A percentile compares a stretch with the other conserved stretches of the same genome.
phyloP scores from a whole-genome alignment of 768 basidiomycete species.

The Auricularia heimuer region DNA sequence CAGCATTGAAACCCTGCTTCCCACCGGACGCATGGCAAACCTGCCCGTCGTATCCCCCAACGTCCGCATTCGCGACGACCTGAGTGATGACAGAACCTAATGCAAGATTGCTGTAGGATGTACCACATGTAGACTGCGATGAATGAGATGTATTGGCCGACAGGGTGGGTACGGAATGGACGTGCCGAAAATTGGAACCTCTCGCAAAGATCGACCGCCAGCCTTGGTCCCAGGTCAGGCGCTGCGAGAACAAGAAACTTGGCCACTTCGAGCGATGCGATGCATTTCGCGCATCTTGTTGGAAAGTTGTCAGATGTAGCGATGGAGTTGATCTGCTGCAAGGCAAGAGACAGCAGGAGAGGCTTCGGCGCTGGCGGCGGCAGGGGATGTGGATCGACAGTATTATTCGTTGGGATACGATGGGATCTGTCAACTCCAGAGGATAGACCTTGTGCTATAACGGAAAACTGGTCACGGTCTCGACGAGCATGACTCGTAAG shows the following conservation, averaged over 20 bases:
- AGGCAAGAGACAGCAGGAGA: slow-evolving; percentile 40
- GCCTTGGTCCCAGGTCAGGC: slow-evolving; percentile 47
- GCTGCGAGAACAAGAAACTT: slow-evolving; percentile 60
- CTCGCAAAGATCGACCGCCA: slow-evolving; percentile 53
- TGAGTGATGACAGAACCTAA: slow-evolving; percentile 59
- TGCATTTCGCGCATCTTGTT: slow-evolving; percentile 49
- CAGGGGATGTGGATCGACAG: slow-evolving; percentile 53
- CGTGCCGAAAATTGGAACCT: slow-evolving; percentile 37
- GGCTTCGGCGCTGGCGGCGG: slow-evolving; percentile 44
- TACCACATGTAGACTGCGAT: slow-evolving; percentile 29
- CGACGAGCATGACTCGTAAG: not conserved
- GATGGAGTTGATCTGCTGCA: slow-evolving; percentile 42
- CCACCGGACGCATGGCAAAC: slow-evolving; percentile 20
- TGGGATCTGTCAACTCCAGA: slow-evolving; percentile 49
- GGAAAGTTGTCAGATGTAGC: slow-evolving; percentile 35
- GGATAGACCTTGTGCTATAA: slow-evolving; percentile 49
- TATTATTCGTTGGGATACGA: slow-evolving; percentile 47
- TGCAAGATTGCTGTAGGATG: slow-evolving; percentile 35
- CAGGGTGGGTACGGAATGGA: not conserved
- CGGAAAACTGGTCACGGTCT: slow-evolving; percentile 3
- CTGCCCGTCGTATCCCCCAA: slow-evolving; percentile 66
- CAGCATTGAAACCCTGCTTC: not conserved
- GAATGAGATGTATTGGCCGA: slow-evolving; percentile 4
- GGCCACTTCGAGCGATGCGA: slow-evolving; percentile 47
- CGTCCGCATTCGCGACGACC: slow-evolving; percentile 60